phyloP scores from a whole-genome alignment of 2,329 filamentous ascomycete species.

The Penicillium vulpinum region DNA sequence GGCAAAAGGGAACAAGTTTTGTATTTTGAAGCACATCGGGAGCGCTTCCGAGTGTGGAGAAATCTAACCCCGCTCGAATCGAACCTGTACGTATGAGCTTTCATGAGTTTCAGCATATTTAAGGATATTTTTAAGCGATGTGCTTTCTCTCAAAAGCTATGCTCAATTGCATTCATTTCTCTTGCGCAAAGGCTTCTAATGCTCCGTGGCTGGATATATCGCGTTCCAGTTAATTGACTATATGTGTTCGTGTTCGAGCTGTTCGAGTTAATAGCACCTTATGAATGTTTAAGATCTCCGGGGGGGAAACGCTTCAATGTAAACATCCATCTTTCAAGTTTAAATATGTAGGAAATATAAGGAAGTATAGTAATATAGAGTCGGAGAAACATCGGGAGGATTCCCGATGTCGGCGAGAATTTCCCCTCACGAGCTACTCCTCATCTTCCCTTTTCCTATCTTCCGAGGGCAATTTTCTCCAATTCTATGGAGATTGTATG shows the following conservation, averaged over 20 bases:
- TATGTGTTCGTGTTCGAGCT: neutral
- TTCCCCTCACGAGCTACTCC: conserved; percentile 14
- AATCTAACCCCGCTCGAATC: neutral
- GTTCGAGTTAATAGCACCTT: neutral
- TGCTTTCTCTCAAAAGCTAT: neutral
- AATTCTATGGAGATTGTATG: conserved; percentile 10
- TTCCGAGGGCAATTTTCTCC: neutral
- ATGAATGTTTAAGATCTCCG: neutral
- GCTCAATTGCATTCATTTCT: neutral
- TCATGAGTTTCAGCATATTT: neutral
- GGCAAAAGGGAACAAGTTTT: neutral
- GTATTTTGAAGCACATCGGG: conserved; percentile 1
- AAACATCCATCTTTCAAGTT: neutral
- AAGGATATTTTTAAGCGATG: neutral
- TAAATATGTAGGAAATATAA: neutral
- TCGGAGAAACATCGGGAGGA: neutral
- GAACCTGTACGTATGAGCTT: neutral
- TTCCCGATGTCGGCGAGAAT: neutral
- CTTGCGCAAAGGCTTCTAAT: neutral
- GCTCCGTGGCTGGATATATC: neutral
- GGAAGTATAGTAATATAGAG: neutral
- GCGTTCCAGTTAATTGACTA: neutral
- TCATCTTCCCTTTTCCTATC: neutral
- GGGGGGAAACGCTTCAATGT: neutral
- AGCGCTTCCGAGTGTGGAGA: conserved; percentile 9